Base-by-base conservation (phyloP, 2,329 filamentous ascomycete species). In the Xylariaceae sp. region DNA sequence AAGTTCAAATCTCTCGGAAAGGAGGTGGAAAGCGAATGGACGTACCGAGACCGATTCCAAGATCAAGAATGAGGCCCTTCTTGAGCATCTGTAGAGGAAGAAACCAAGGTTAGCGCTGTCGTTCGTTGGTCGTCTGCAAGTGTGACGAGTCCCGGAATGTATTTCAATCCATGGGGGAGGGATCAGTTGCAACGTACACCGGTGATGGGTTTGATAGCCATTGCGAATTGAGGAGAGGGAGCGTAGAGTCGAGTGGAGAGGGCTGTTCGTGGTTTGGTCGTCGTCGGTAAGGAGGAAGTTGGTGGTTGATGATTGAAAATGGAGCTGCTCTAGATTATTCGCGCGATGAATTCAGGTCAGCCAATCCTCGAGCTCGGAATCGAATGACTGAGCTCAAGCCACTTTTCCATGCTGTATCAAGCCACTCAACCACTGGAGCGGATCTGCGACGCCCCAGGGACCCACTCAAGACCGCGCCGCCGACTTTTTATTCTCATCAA, bases 151-250 rank as follows among this genome's bases (percentile, higher is more conserved):
- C n/a, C n/a, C n/a, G n/a, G n/a, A n/a, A n/a, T n/a, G n/a, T n/a
- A n/a, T n/a, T n/a, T n/a, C n/a, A n/a, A n/a, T n/a, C n/a, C n/a
- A n/a, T n/a, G n/a, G n/a, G n/a, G n/a, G n/a, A n/a, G n/a, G n/a
- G n/a, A n/a, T n/a, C n/a, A n/a, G n/a, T n/a, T n/a, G n/a, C n/a
- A 48, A 77, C 78, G 54, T 79, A 82, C 78, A 62, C 78, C 78
- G 55, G 75, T 79, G 56, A 82, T 78, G 49, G 77, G 78, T 60
- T 70, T 69, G 66, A 80, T 61, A 58, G 76, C 74, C 75, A 79
- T 79, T 67, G 56, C 70, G 64, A 66, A 29, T 34, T 40, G 40
- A 40, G 57, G 37, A 45, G 46, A 16, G 47, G 44, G 35, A 35
- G 46, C 35, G 40, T 48, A 21, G 29, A 37, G 42, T 41, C 37